Base-by-base conservation (phyloP, 1,284 basidiomycete genomes). In the Golubevia sp. region DNA sequence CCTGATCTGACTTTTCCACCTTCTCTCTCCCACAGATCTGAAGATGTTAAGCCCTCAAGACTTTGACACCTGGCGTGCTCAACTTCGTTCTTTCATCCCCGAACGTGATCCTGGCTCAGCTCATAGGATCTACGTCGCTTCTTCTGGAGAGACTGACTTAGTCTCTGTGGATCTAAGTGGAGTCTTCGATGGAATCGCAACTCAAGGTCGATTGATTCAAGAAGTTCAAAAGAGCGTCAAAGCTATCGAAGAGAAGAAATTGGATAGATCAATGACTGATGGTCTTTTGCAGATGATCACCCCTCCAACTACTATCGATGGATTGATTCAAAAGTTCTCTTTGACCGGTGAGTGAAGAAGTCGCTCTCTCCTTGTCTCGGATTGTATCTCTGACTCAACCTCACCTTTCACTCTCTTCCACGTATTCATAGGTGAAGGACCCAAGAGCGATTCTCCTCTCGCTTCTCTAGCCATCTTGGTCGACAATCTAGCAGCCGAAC, bases 1-100 rank as follows among this genome's bases (percentile, higher is more conserved):
- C 60, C 34, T 25, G 49, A 15, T 26, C 20, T 58, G 13, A 55
- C 57, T 30, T 59, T 20, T 25, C 7, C 55, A 7, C 24, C 27
- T 25, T 51, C 52, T 5, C 27, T 49, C 59, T 51, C 23, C 18
- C 18, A 23, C 61, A 73, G 69, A 82, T 61, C 66, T 82, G 53
- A 82, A 79, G 58, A 74, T 79, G 56, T 67, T 82, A 18, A 70
- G 64, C 3, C 66, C 73, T 8, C 66, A 67, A 27, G 80, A 82
- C 60, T 82, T 83, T 62, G 73, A 74, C 23, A 53, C 61, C 0
- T 83, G 80, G 80, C 68, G 79, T 11, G 62, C 11, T 4, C 71
- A 77, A 27, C 63, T 81, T 1, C 67, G 71, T 48, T 71, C 68
- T 51, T 81, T 83, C 58, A 74, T 83, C 63, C 77, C 77, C 11